phyloP scores from a whole-genome alignment of 495 filamentous ascomycete genomes.

The Podospora pseudoanserina region DNA sequence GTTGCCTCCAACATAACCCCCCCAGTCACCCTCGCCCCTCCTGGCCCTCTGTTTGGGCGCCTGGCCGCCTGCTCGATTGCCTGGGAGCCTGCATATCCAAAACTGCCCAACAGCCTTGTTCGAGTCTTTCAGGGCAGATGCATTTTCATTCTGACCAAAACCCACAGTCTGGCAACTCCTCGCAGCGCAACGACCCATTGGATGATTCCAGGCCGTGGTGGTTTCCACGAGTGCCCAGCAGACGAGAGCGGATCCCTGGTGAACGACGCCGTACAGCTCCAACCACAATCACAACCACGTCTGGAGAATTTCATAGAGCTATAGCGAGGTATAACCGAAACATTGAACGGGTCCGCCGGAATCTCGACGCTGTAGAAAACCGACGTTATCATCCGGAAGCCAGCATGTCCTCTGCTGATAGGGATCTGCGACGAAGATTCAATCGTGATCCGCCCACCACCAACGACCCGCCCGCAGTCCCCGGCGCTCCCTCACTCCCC shows the following conservation, averaged over 20 bases:
- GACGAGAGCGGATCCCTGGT: conserved; percentile 30
- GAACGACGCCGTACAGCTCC: conserved; percentile 30
- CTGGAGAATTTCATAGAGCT: conserved; percentile 43
- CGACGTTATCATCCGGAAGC: conserved; percentile 1
- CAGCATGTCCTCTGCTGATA: conserved; percentile 31
- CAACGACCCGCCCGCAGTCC: conserved; percentile 26
- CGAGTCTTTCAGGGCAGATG: neutral
- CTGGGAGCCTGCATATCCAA: neutral
- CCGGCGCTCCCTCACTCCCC: conserved; percentile 33
- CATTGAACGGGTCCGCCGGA: conserved; percentile 23
- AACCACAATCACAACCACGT: conserved; percentile 31
- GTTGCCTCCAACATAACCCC: neutral
- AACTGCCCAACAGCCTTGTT: neutral
- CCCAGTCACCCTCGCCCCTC: neutral
- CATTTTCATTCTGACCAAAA: neutral
- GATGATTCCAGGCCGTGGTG: conserved; percentile 17
- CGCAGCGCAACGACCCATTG: conserved; percentile 49
- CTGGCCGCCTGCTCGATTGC: neutral
- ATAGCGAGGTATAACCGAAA: conserved; percentile 43
- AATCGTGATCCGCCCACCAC: conserved; percentile 34
- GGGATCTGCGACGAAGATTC: conserved; percentile 36
- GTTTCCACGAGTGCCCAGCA: neutral
- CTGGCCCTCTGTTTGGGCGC: neutral
- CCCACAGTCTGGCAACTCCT: conserved; percentile 56
- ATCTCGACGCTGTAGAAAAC: conserved; percentile 6